Conservation (phyloP, 23 red algal genomes). For the Cyanidiococcus yangmingshanensis region DNA sequence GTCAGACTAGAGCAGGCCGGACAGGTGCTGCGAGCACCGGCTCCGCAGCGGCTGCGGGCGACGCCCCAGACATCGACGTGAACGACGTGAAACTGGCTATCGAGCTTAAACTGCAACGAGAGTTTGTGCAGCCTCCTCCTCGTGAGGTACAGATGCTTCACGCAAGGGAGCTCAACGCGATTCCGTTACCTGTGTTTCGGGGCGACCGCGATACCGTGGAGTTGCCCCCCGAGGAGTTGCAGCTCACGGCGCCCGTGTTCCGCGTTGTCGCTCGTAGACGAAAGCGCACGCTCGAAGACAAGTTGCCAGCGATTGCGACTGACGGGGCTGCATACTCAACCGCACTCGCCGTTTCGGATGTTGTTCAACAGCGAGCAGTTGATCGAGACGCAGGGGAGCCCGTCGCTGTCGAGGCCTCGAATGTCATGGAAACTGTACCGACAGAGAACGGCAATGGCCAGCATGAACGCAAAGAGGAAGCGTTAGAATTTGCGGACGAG, state of each 20-base stretch:
- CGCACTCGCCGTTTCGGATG: background rate
- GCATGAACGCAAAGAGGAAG: too few relatives aligned
- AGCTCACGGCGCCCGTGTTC: constrained; percentile 28
- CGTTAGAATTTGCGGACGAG: too few relatives aligned
- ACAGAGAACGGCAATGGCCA: too few relatives aligned
- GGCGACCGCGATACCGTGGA: constrained; percentile 21
- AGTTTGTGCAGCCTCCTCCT: constrained; percentile 71
- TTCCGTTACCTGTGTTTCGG: constrained; percentile 25
- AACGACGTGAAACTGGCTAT: constrained; percentile 77
- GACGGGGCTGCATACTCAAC: background rate
- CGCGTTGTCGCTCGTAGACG: background rate
- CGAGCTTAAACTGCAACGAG: constrained; percentile 27
- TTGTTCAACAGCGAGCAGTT: background rate
- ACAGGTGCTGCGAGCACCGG: background rate
- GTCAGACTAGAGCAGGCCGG: background rate
- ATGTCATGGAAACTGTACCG: too few relatives aligned
- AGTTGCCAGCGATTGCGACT: background rate
- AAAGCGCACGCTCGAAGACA: background rate
- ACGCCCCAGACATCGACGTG: constrained; percentile 33
- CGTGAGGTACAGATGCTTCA: constrained; percentile 28
- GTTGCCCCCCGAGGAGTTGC: constrained; percentile 21
- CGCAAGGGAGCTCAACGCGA: constrained; percentile 24
- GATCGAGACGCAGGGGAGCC: background rate
- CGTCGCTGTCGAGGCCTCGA: too few relatives aligned
- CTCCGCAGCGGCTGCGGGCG: background rate